These are phyloP conservation scores for Leishmania aethiopica DNA, from an alignment of 208 protist genomes.

Conservation along the genomic window DNA sequence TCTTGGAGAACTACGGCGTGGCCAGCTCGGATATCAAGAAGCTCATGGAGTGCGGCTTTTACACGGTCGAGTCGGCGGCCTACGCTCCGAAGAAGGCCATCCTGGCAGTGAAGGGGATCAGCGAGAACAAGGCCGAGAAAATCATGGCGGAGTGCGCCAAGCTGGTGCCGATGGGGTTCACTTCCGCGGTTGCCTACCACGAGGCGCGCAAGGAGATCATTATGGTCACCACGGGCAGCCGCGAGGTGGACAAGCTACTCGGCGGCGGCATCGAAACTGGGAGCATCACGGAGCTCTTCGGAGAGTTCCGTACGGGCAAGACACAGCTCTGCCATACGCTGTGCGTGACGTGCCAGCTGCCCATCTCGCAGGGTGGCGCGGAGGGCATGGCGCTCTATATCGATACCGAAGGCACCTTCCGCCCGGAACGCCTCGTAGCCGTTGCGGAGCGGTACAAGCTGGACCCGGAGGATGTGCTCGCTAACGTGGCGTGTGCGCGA, in stretches of 20 bases:
- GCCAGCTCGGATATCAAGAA: conserved; percentile 97
- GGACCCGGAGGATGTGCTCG: conserved; percentile 97
- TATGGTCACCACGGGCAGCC: conserved; percentile 97
- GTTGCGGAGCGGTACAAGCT: conserved; percentile 96
- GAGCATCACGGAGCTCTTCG: conserved; percentile 99
- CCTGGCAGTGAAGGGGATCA: conserved; percentile 97
- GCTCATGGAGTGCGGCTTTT: conserved; percentile 94
- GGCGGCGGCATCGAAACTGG: conserved; percentile 98
- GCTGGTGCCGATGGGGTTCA: conserved; percentile 98
- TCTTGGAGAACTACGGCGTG: conserved; percentile 95
- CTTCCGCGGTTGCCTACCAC: conserved; percentile 97
- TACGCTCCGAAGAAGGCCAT: conserved; percentile 98
- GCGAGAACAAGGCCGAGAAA: conserved; percentile 98
- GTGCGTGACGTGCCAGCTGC: conserved; percentile 98
- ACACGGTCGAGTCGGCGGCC: conserved; percentile 97
- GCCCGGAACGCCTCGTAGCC: conserved; percentile 92
- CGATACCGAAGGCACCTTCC: conserved; percentile 99
- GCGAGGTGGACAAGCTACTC: conserved; percentile 98
- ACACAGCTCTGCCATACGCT: conserved; percentile 99
- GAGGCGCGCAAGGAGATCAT: conserved; percentile 96
- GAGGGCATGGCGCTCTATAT: conserved; percentile 99
- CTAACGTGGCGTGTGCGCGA: conserved; percentile 99
- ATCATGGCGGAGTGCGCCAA: conserved; percentile 96
- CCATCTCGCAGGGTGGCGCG: conserved; percentile 95
- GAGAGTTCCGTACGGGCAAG: conserved; percentile 99